Evolutionary conservation across 2,329 filamentous ascomycete species (phyloP).

Genomic region (Neoscytalidium dimidiatum): DNA sequence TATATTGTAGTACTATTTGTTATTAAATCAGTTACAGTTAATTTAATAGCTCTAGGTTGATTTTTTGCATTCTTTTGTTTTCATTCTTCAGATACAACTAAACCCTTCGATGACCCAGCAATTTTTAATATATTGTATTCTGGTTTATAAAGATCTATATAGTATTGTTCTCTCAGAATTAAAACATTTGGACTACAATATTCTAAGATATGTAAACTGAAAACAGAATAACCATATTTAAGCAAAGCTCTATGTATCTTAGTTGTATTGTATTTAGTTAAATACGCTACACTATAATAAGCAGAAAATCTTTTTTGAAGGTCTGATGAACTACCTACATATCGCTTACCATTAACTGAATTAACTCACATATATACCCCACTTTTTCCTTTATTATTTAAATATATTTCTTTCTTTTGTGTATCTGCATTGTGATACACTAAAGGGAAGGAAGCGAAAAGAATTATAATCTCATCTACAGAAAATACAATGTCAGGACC

Average conservation of each 20-base stretch:
- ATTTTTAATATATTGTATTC: constrained; percentile 27
- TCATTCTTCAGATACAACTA: no score
- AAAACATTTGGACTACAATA: constrained; percentile 25
- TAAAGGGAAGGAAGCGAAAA: background rate
- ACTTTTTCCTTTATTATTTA: background rate
- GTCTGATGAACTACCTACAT: background rate
- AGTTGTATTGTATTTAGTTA: background rate
- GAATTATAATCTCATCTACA: background rate
- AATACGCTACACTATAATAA: constrained; percentile 19
- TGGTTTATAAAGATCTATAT: constrained; percentile 24
- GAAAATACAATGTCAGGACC: background rate
- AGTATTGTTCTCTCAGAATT: constrained; percentile 25
- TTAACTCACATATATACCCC: background rate
- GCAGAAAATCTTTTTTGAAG: constrained; percentile 7
- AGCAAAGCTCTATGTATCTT: constrained; percentile 16
- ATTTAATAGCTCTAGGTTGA: no score
- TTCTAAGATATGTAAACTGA: constrained; percentile 33
- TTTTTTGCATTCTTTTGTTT: no score
- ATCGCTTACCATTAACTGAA: constrained; percentile 1
- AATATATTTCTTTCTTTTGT: constrained; percentile 1
- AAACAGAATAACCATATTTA: constrained; percentile 24
- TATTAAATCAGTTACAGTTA: no score
- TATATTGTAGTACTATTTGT: no score
- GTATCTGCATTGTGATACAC: background rate
- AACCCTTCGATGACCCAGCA: constrained; percentile 23